Percentiles rank a stretch among this genome's conserved stretches.
These are phyloP conservation scores for Cyathus striatus DNA, from an alignment of 768 basidiomycete genomes.

Conservation along the genomic window DNA sequence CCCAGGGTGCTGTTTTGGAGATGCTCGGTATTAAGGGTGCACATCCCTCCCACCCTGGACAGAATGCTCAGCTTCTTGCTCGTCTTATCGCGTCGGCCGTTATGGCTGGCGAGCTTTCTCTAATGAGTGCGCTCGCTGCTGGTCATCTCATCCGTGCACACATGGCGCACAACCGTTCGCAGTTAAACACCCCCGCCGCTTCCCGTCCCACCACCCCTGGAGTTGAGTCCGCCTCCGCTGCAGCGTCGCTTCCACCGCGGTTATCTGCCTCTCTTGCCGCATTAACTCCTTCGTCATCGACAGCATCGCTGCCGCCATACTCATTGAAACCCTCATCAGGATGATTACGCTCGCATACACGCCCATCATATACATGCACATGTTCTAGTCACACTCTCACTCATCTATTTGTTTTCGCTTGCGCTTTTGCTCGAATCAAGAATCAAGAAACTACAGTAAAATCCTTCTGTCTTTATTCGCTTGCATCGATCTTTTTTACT, in stretches of 20 bases:
- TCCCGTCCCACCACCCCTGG: conserved; percentile 63
- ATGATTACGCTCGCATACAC: too few species aligned
- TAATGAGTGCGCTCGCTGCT: conserved; percentile 89
- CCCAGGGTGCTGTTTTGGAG: conserved; percentile 86
- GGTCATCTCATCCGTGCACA: conserved; percentile 94
- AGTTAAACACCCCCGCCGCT: conserved; percentile 69
- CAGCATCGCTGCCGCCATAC: conserved; percentile 39
- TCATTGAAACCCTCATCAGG: too few species aligned
- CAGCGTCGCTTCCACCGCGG: conserved; percentile 1
- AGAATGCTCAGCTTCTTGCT: conserved; percentile 86
- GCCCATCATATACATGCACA: too few species aligned
- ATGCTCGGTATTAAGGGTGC: conserved; percentile 93
- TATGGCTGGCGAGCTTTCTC: conserved; percentile 94
- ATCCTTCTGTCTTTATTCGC: too few species aligned
- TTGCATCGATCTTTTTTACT: too few species aligned
- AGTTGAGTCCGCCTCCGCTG: conserved; percentile 10
- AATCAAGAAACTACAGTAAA: too few species aligned
- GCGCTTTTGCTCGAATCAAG: too few species aligned
- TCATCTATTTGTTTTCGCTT: too few species aligned
- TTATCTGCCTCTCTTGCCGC: conserved; percentile 6
- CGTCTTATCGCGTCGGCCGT: conserved; percentile 87
- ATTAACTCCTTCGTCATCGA: conserved; percentile 28
- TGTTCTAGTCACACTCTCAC: too few species aligned
- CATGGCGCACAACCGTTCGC: conserved; percentile 86
- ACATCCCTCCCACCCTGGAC: conserved; percentile 79